These are phyloP conservation scores for Alternaria angustiovoidea DNA, from an alignment of 2,329 filamentous ascomycete genomes.

Conservation along the genomic window DNA sequence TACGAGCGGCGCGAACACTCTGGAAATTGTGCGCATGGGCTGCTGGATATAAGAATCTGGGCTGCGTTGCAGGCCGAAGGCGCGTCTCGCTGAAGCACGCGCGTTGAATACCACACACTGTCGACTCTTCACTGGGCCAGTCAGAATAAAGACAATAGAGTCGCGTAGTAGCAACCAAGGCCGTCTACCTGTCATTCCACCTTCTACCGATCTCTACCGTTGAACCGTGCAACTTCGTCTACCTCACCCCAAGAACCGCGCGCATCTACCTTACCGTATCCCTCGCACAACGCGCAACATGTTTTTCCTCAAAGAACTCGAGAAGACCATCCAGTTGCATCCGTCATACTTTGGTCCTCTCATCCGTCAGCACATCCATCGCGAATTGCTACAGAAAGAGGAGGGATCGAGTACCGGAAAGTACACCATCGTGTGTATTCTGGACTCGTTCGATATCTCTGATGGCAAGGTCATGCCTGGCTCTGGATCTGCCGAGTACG, in stretches of 20 bases:
- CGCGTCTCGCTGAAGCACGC: slow-evolving; percentile 38
- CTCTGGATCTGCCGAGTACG: slow-evolving; percentile 92
- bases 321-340: slow-evolving; percentile 92
- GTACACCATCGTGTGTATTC: slow-evolving; percentile 97
- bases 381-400: slow-evolving; percentile 88
- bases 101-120: slow-evolving; percentile 22
- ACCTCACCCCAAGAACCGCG: slow-evolving; percentile 13
- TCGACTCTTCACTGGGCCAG: slow-evolving; percentile 26
- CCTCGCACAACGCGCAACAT: slow-evolving; percentile 61
- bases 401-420: slow-evolving; percentile 95
- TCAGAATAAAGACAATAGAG: slow-evolving; percentile 36
- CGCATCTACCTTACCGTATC: slow-evolving; percentile 13
- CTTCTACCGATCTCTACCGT: slow-evolving; percentile 12
- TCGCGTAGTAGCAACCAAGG: slow-evolving; percentile 33
- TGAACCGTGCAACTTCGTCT: slow-evolving; percentile 25
- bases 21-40: slow-evolving; percentile 39
- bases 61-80: slow-evolving; percentile 41
- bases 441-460: slow-evolving; percentile 94
- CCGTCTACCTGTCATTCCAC: slow-evolving; percentile 12
- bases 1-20: slow-evolving; percentile 26
- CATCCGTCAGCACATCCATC: slow-evolving; percentile 89
- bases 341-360: slow-evolving; percentile 96
- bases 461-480: slow-evolving; percentile 92
- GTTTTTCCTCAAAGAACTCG: slow-evolving; percentile 98
- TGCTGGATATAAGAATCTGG: slow-evolving; percentile 28